Conservation (phyloP, 2,329 filamentous ascomycete genomes). For the Pseudocercospora macadamiae region DNA sequence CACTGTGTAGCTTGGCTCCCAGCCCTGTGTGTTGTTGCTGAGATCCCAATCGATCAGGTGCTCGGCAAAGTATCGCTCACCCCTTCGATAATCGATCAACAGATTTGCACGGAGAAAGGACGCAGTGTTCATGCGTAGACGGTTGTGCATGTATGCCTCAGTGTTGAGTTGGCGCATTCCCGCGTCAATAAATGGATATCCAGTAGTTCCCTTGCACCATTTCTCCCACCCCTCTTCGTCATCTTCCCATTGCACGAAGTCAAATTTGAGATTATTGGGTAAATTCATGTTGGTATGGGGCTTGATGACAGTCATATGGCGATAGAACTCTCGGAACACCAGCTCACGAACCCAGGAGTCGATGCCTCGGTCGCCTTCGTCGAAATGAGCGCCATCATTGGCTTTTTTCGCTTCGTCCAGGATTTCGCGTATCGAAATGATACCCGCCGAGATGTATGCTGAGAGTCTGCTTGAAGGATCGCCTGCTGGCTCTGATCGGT, state of each 20-base stretch:
- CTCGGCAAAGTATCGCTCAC: conserved; percentile 57
- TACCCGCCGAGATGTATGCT: conserved; percentile 51
- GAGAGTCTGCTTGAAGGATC: conserved; percentile 48
- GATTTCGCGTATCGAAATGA: conserved; percentile 51
- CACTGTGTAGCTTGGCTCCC: conserved; percentile 56
- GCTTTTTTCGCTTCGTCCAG: conserved; percentile 46
- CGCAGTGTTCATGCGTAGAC: conserved; percentile 54
- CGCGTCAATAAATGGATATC: conserved; percentile 55
- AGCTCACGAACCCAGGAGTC: conserved; percentile 56
- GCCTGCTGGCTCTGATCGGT: conserved; percentile 47
- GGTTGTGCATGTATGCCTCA: conserved; percentile 58
- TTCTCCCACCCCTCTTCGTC: conserved; percentile 54
- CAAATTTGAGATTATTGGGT: conserved; percentile 56
- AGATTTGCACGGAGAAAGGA: conserved; percentile 54
- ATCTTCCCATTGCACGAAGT: conserved; percentile 55
- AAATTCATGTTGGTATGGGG: conserved; percentile 56
- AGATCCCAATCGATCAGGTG: conserved; percentile 54
- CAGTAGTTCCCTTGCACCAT: conserved; percentile 52
- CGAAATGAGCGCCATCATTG: conserved; percentile 51
- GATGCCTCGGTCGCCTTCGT: conserved; percentile 39
- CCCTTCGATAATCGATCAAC: conserved; percentile 53
- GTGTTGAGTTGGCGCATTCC: conserved; percentile 55
- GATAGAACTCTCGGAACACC: conserved; percentile 56
- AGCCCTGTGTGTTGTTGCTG: conserved; percentile 55
- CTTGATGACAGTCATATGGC: conserved; percentile 50